These are phyloP conservation scores for Colletotrichum ledebouriae DNA, from an alignment of 2,329 filamentous ascomycete species.

Conservation along the genomic window DNA sequence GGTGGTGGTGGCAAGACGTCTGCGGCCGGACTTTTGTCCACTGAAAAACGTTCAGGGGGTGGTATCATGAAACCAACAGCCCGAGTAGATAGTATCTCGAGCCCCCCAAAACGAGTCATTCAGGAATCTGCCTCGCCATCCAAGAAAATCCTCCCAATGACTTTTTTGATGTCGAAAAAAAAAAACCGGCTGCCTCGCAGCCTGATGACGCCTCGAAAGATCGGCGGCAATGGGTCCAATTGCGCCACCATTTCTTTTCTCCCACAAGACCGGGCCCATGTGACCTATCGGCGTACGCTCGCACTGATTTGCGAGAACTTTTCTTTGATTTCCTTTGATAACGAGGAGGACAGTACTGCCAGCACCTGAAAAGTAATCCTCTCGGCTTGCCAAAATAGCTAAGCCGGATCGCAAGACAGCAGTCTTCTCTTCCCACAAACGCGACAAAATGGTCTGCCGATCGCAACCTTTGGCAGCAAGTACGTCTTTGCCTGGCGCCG, in stretches of 20 bases:
- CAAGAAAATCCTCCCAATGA: not conserved
- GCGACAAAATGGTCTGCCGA: too few relatives aligned
- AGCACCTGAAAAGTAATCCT: too few relatives aligned
- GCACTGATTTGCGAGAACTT: not conserved
- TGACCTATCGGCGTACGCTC: not conserved
- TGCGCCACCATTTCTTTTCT: not conserved
- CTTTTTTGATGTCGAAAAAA: not conserved
- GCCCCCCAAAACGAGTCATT: too few relatives aligned
- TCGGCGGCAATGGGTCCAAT: not conserved
- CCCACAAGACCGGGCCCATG: not conserved
- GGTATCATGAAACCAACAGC: conserved; percentile 3
- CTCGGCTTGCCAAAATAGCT: too few relatives aligned
- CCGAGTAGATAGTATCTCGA: not conserved
- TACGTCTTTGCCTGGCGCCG: too few relatives aligned
- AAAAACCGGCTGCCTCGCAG: conserved; percentile 2
- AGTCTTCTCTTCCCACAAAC: too few relatives aligned
- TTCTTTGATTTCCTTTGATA: too few relatives aligned
- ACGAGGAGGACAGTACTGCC: too few relatives aligned
- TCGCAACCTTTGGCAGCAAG: too few relatives aligned
- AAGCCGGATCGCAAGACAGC: too few relatives aligned
- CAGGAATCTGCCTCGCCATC: conserved; percentile 6
- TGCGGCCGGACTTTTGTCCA: not conserved
- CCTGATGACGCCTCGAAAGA: not conserved
- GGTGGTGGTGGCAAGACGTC: not conserved
- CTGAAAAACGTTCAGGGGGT: not conserved